Evolutionary conservation across 2,329 filamentous ascomycete species (phyloP).

Genomic region (Akanthomyces muscarius): DNA sequence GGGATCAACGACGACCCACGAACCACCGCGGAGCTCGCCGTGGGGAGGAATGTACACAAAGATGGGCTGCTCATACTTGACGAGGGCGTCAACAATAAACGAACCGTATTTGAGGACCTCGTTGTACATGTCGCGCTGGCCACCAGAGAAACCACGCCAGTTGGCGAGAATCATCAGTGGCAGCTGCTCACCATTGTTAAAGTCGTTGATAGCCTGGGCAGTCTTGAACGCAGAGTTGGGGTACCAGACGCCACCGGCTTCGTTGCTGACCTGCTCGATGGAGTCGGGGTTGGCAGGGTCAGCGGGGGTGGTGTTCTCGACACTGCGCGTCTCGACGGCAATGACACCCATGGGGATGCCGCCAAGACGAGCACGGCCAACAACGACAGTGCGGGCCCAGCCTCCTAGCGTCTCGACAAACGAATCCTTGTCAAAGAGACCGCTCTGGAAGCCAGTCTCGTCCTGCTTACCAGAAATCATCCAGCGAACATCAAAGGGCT

Average conservation of each 20-base stretch:
- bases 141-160: constrained; percentile 99
- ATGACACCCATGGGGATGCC: constrained; percentile 99
- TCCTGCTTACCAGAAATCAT: constrained; percentile 85
- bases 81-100: constrained; percentile 96
- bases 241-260: constrained; percentile 99
- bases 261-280: constrained; percentile 88
- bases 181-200: constrained; percentile 98
- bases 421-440: constrained; percentile 94
- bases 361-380: constrained; percentile 91
- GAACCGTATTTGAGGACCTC: constrained; percentile 99
- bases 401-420: constrained; percentile 96
- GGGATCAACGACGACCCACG: constrained; percentile 98
- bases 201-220: constrained; percentile 96
- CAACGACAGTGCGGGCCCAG: constrained; percentile 95
- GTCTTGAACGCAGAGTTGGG: constrained; percentile 99
- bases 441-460: constrained; percentile 71
- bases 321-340: constrained; percentile 88
- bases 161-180: constrained; percentile 99
- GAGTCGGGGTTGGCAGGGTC: constrained; percentile 98
- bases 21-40: constrained; percentile 95
- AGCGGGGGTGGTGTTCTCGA: constrained; percentile 94
- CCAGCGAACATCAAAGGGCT: constrained; percentile 89
- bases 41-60: constrained; percentile 98
- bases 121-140: constrained; percentile 99
- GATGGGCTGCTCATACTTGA: constrained; percentile 97